Evolutionary conservation across 179 eudicot species (phyloP).

Genomic region (Vitellaria paradoxa): DNA sequence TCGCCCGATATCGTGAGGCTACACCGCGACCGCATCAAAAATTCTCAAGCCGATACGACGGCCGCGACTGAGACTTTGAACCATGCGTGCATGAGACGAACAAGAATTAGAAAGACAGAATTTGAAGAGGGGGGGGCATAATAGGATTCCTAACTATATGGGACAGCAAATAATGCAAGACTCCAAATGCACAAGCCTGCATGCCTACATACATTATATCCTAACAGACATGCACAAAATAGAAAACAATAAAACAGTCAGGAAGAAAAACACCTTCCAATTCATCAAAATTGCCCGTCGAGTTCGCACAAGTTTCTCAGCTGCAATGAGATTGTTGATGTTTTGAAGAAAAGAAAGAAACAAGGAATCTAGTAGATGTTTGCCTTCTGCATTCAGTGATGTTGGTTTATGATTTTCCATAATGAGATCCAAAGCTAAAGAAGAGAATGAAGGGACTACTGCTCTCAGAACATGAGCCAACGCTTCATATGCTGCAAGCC

Average conservation of each 20-base stretch:
- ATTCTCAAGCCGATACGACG: too few relatives aligned
- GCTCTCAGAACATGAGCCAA: slow-evolving; percentile 57
- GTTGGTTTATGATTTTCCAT: slow-evolving; percentile 30
- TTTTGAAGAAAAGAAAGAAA: slow-evolving; percentile 57
- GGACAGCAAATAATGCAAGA: neutral
- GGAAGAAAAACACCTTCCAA: slow-evolving; percentile 59
- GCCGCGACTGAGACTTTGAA: too few relatives aligned
- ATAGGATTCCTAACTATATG: neutral
- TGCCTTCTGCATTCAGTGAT: slow-evolving; percentile 20
- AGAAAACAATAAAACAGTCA: slow-evolving; percentile 3
- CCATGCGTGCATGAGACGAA: too few relatives aligned
- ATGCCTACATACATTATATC: neutral
- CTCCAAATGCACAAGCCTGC: neutral
- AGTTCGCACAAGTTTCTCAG: slow-evolving; percentile 61
- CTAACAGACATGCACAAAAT: neutral
- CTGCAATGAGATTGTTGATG: slow-evolving; percentile 56
- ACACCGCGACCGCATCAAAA: too few relatives aligned
- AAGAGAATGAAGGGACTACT: slow-evolving; percentile 40
- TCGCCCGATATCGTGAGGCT: too few relatives aligned
- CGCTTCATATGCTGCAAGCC: slow-evolving; percentile 80
- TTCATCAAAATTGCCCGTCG: slow-evolving; percentile 79
- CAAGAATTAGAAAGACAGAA: neutral
- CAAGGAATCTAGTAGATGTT: slow-evolving; percentile 56
- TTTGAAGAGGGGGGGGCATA: neutral
- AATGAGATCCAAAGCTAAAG: slow-evolving; percentile 39